phyloP scores from a whole-genome alignment of 495 filamentous ascomycete species.

The Hypoxylon intermedium region DNA sequence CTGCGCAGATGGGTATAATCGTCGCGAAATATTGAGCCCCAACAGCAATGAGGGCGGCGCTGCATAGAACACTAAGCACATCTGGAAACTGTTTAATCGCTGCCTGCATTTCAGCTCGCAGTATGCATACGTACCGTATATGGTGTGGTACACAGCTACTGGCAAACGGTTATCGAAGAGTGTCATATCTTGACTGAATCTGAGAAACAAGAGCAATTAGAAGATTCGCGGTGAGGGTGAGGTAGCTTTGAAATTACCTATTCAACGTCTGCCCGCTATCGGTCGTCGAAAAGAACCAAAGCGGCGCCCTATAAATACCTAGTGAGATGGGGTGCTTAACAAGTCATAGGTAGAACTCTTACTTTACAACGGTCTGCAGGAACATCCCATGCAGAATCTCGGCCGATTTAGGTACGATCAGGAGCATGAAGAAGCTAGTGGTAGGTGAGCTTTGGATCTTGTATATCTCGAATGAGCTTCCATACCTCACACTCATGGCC shows the following conservation, averaged over 20 bases:
- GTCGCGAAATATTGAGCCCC: constrained; percentile 54
- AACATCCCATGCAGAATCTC: constrained; percentile 32
- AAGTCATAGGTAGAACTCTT: constrained; percentile 15
- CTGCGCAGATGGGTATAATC: constrained; percentile 41
- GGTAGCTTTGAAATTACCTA: constrained; percentile 14
- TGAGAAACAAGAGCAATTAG: constrained; percentile 10
- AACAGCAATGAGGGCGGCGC: constrained; percentile 47
- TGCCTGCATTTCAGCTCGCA: not conserved
- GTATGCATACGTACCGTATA: constrained; percentile 24
- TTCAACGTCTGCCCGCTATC: constrained; percentile 42
- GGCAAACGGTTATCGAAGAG: constrained; percentile 64
- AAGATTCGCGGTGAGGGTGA: constrained; percentile 7
- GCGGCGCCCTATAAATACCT: constrained; percentile 30
- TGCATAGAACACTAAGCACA: constrained; percentile 43
- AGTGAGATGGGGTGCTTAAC: constrained; percentile 1
- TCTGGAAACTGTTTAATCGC: constrained; percentile 35
- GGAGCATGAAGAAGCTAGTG: constrained; percentile 4
- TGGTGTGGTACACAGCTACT: constrained; percentile 32
- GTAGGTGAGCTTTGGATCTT: not conserved
- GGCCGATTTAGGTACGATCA: constrained; percentile 24
- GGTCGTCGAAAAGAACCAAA: constrained; percentile 37
- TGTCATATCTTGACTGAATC: constrained; percentile 68
- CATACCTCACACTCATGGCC: no score
- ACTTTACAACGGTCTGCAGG: constrained; percentile 25
- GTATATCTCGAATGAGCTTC: constrained; percentile 24